phyloP scores from a whole-genome alignment of 169 alveolate genomes.

The Plasmodium ovale region DNA sequence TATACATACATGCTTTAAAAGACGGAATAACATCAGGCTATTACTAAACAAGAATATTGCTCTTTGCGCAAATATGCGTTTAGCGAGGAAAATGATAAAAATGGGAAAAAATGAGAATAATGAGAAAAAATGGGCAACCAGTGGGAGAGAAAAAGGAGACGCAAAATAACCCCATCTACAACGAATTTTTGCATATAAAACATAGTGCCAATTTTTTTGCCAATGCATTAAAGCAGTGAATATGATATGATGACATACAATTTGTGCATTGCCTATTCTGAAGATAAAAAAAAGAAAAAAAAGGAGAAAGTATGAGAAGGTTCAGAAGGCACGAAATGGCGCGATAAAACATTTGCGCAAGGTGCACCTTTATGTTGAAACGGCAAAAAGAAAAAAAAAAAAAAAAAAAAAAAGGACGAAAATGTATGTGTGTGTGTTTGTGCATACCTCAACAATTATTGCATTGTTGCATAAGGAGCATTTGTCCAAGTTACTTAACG shows the following conservation, averaged over 20 bases:
- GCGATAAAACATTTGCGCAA: background rate
- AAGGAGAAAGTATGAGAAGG: background rate
- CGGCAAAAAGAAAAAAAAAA: background rate
- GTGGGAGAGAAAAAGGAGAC: background rate
- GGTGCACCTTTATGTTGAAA: background rate
- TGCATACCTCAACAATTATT: conserved; percentile 60
- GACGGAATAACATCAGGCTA: background rate
- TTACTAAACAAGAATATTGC: background rate
- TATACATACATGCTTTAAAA: conserved; percentile 63
- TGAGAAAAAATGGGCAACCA: background rate
- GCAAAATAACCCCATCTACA: background rate
- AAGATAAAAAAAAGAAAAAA: conserved; percentile 12
- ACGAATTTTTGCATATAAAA: conserved; percentile 51
- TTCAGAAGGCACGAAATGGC: background rate
- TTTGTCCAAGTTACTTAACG: conserved; percentile 50
- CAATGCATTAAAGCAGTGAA: conserved; percentile 42
- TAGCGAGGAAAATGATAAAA: background rate
- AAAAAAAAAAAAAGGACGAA: background rate
- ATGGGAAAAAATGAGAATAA: background rate
- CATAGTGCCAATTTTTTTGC: conserved; percentile 59
- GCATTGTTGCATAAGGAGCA: conserved; percentile 62
- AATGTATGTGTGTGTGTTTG: background rate
- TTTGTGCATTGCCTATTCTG: conserved; percentile 38
- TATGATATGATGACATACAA: conserved; percentile 51
- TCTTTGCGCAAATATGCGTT: background rate